A percentile compares a stretch with the other conserved stretches of the same genome.
Conservation (phyloP, 345 rosid species). For the Populus euphratica region DNA sequence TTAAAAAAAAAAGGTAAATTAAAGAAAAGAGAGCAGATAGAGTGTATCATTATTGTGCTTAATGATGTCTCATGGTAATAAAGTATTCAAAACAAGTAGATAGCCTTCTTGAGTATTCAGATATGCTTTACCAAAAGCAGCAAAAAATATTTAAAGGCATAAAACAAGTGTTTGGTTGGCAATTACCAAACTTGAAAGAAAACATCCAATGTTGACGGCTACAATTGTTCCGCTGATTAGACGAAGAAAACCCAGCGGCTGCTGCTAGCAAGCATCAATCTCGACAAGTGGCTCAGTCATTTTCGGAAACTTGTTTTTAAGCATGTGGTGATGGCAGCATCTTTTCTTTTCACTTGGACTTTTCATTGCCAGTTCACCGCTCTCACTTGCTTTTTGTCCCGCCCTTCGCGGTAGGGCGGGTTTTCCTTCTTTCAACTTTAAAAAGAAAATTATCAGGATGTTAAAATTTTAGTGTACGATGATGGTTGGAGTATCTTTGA, state of each 20-base stretch:
- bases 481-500: too few relatives aligned
- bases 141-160: too few relatives aligned
- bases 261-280: too few relatives aligned
- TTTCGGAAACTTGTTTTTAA: neutral
- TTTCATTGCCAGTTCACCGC: neutral
- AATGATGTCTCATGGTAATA: constrained; percentile 17
- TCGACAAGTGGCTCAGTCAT: neutral
- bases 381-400: too few relatives aligned
- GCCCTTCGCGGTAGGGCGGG: too few relatives aligned
- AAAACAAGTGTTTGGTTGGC: neutral
- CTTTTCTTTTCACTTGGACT: neutral
- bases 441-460: too few relatives aligned
- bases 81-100: neutral
- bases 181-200: neutral
- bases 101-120: neutral
- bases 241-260: too few relatives aligned
- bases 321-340: neutral
- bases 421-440: too few relatives aligned
- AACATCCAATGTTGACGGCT: neutral
- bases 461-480: too few relatives aligned
- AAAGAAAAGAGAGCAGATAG: neutral
- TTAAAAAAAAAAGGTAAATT: too few relatives aligned
- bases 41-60: neutral
- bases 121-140: neutral
- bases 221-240: neutral